phyloP scores from a whole-genome alignment of 164 flowering plant genomes.

The Akebia trifoliata region DNA sequence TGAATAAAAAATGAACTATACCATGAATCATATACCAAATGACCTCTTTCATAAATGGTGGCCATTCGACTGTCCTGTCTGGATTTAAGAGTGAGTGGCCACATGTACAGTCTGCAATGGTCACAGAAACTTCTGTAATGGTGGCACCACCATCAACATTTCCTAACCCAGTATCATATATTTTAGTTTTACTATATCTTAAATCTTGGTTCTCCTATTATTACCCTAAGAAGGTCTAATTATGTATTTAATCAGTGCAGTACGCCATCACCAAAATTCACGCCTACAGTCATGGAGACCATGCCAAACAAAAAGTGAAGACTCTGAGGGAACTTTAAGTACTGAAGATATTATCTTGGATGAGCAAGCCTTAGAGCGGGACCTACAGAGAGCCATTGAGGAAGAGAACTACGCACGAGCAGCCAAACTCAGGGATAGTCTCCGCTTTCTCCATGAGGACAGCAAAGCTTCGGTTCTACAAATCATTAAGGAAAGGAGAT shows the following conservation, averaged over 20 bases:
- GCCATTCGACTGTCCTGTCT: no score
- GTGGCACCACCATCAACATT: neutral
- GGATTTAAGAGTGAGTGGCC: no score
- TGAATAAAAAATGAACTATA: neutral
- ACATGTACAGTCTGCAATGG: neutral
- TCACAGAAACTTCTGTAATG: neutral
- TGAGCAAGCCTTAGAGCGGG: conserved; percentile 58
- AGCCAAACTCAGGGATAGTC: conserved; percentile 80
- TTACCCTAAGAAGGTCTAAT: no score
- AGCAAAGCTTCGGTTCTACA: conserved; percentile 72
- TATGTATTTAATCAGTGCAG: conserved; percentile 53
- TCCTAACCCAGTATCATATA: neutral
- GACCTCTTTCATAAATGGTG: no score
- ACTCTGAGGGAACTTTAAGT: conserved; percentile 39
- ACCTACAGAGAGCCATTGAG: conserved; percentile 64
- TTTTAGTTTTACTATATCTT: neutral
- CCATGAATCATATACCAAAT: no score
- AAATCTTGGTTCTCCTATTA: neutral
- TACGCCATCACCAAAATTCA: conserved; percentile 17
- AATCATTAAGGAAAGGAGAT: conserved; percentile 66
- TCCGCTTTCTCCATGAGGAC: conserved; percentile 61
- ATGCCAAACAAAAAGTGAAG: conserved; percentile 48
- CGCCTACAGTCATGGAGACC: conserved; percentile 17
- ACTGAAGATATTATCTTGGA: conserved; percentile 54
- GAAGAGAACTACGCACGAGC: conserved; percentile 79